Base-by-base conservation (phyloP, 805 yeast species). In the Candida ascalaphidarum region DNA sequence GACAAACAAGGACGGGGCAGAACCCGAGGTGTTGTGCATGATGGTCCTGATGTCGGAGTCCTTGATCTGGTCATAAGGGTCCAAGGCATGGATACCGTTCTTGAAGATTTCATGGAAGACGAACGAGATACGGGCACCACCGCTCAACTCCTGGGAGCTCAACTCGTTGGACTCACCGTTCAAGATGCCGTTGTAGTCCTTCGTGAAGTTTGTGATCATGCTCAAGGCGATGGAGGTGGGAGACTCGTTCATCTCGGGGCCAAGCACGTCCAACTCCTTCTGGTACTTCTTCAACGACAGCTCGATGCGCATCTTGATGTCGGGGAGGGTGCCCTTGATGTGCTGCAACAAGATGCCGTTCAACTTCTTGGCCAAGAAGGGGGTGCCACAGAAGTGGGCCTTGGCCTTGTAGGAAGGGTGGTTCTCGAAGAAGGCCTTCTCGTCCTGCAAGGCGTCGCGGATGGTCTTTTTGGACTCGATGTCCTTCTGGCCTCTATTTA, bases 341-440 rank as follows among this genome's bases (percentile, higher is more conserved):
- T 92, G 98, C 50, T 79, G 85, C 59, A 85, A 68, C 44, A 92
- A 70, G 43, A 92, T 84, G 23, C 81, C 76, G 58, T 84, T 92
- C 49, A 92, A 72, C 58, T 86, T 84, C 52, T 85, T 82, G 29
- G 97, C 96, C 50, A 92, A 67, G 55, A 81, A 92, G 22, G 96
- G 96, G n/a, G 98, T 92, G 55, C 98, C 98, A 59, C 98, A 92
- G 61, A 77, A 89, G 48, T 84, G 94, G 6, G 96, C 89, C 53
- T 89, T 92, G 18, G 92, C 80, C 43, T 85, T 73, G 59, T 92
- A 92, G 14, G 95, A 76, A 6, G 95, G 78, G 56, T 92, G 98
- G 41, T 71, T 68, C 56, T 84, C 96, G 48, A 92, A 92, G 47
- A 76, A 92, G 18, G 65, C 56, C 33, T 68, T 70, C 62, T 92